phyloP scores from a whole-genome alignment of 1,284 basidiomycete species.

The Apiotrichum montevideense region DNA sequence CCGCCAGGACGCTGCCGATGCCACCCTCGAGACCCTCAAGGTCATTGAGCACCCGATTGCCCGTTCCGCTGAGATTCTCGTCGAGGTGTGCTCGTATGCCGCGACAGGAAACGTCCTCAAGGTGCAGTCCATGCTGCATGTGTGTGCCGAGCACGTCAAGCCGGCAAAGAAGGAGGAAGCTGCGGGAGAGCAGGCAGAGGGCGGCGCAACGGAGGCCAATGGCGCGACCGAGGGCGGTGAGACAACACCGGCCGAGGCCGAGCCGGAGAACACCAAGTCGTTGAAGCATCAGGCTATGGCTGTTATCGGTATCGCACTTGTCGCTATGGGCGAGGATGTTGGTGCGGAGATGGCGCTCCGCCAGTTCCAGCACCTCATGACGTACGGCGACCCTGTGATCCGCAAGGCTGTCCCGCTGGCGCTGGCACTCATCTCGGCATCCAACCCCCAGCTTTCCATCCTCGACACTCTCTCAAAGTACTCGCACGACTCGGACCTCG shows the following conservation, averaged over 20 bases:
- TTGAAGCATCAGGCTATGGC: conserved; percentile 91
- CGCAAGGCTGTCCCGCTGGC: conserved; percentile 93
- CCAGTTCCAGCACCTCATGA: conserved; percentile 99
- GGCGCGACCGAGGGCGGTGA: conserved; percentile 4
- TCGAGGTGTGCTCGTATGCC: conserved; percentile 91
- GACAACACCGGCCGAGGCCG: conserved; percentile 10
- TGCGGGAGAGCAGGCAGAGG: conserved; percentile 27
- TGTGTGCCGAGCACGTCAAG: conserved; percentile 82
- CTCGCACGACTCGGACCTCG: conserved; percentile 95
- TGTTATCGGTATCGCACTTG: conserved; percentile 86
- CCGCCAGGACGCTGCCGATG: conserved; percentile 88
- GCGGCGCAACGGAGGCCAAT: conserved; percentile 9
- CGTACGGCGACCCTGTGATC: conserved; percentile 92
- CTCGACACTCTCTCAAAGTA: conserved; percentile 99
- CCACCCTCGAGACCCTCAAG: conserved; percentile 90
- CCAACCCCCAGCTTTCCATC: conserved; percentile 91
- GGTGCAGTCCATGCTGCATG: conserved; percentile 86
- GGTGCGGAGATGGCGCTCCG: conserved; percentile 94
- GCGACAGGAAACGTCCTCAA: conserved; percentile 95
- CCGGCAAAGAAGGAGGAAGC: conserved; percentile 26
- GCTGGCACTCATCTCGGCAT: conserved; percentile 86
- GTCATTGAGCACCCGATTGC: conserved; percentile 90
- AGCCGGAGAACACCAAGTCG: conserved; percentile 47
- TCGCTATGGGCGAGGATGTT: conserved; percentile 98
- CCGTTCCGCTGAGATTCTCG: conserved; percentile 83